These are phyloP conservation scores for Oryza australiensis DNA, from an alignment of 176 grass and related monocot genomes.

Conservation along the genomic window DNA sequence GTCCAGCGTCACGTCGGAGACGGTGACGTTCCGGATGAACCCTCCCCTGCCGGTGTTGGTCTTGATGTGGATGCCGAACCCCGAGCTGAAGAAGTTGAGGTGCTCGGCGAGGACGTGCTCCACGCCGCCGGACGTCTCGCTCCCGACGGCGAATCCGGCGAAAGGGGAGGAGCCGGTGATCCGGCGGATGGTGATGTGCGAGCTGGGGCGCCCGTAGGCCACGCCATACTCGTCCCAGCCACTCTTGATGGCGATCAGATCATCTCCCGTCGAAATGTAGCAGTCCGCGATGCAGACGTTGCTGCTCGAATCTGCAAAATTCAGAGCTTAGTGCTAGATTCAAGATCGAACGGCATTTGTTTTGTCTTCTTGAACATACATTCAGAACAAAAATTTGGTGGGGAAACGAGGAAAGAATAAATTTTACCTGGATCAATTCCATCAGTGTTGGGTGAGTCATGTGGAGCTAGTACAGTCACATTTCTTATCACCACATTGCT, in stretches of 20 bases:
- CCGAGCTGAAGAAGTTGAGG: slow-evolving; percentile 65
- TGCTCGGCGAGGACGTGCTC: slow-evolving; percentile 72
- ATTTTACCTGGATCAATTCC: slow-evolving; percentile 86
- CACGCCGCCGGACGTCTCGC: slow-evolving; percentile 82
- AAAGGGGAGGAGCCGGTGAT: slow-evolving; percentile 74
- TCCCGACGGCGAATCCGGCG: slow-evolving; percentile 71
- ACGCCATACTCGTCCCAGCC: slow-evolving; percentile 98
- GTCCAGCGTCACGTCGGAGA: slow-evolving; percentile 69
- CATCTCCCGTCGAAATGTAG: slow-evolving; percentile 90
- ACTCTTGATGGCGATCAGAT: slow-evolving; percentile 79
- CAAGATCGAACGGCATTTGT: neutral
- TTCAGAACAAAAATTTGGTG: neutral
- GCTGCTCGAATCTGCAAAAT: slow-evolving; percentile 77
- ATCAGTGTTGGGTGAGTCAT: slow-evolving; percentile 93
- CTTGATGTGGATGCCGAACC: slow-evolving; percentile 81
- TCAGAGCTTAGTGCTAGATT: neutral
- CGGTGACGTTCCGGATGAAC: slow-evolving; percentile 76
- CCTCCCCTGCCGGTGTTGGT: slow-evolving; percentile 91
- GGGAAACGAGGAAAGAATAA: slow-evolving; percentile 10
- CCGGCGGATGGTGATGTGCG: slow-evolving; percentile 67
- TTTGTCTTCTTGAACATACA: neutral
- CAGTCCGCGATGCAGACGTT: slow-evolving; percentile 90
- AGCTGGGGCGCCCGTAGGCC: slow-evolving; percentile 64
- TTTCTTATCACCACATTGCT: slow-evolving; percentile 91
- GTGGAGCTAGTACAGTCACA: slow-evolving; percentile 80